These are phyloP conservation scores for Diaporthe sp. DNA, from an alignment of 2,329 filamentous ascomycete genomes.

Conservation along the genomic window DNA sequence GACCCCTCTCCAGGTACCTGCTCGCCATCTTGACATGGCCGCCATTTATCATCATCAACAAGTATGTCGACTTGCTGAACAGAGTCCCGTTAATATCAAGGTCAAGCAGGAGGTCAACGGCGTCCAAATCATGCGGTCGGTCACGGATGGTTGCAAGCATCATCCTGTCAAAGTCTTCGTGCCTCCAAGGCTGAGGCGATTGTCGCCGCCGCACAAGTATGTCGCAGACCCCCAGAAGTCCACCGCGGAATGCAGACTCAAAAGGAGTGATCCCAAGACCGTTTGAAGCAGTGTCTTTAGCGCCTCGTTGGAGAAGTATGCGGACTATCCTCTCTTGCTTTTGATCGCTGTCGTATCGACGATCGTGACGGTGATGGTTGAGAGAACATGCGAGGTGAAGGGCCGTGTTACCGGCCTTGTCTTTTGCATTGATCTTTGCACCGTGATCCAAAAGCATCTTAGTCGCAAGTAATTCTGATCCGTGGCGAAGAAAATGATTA, in stretches of 20 bases:
- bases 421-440: constrained; percentile 10
- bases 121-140: background rate
- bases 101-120: constrained; percentile 30
- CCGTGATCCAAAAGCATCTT: constrained; percentile 28
- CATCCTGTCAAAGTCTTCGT: constrained; percentile 32
- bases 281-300: background rate
- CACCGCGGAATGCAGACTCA: background rate
- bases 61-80: constrained; percentile 5
- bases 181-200: background rate
- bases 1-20: constrained; percentile 18
- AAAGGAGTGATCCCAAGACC: constrained; percentile 16
- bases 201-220: constrained; percentile 27
- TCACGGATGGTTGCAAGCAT: background rate
- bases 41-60: constrained; percentile 28
- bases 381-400: constrained; percentile 18
- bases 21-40: background rate
- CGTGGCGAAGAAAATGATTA: too few relatives aligned
- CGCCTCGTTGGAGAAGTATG: constrained; percentile 30
- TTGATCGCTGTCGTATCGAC: background rate
- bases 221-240: constrained; percentile 21
- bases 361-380: background rate
- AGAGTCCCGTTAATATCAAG: constrained; percentile 20
- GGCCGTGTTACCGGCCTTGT: constrained; percentile 17
- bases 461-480: background rate
- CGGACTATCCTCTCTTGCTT: constrained; percentile 23